These are phyloP conservation scores for Pestalotiopsis fici DNA, from an alignment of 2,329 filamentous ascomycete species.

Conservation along the genomic window DNA sequence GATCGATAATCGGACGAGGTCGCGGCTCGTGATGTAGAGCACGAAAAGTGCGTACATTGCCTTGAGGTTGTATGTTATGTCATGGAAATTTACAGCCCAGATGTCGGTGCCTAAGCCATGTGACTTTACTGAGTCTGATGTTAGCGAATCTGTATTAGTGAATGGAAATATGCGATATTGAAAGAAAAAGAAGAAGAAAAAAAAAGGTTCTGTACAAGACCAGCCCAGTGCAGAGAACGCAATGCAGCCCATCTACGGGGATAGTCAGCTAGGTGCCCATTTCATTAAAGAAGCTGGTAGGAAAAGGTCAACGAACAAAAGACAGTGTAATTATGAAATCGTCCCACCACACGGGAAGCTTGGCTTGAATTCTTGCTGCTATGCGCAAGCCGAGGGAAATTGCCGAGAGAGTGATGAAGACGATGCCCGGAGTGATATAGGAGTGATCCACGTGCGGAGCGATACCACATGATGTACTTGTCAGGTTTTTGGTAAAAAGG, in stretches of 20 bases:
- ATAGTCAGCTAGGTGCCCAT: neutral
- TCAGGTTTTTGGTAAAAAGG: conserved; percentile 9
- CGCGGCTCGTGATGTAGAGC: conserved; percentile 15
- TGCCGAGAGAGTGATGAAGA: neutral
- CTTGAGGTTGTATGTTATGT: conserved; percentile 41
- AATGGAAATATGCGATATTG: no score
- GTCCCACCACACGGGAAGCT: conserved; percentile 19
- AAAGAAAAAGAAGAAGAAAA: no score
- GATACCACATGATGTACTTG: conserved; percentile 5
- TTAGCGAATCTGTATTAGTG: neutral
- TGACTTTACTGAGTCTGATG: neutral
- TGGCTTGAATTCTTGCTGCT: conserved; percentile 6
- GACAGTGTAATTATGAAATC: conserved; percentile 30
- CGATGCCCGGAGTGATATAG: neutral
- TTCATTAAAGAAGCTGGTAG: neutral
- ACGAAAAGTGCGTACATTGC: conserved; percentile 40
- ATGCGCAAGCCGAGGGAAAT: conserved; percentile 5
- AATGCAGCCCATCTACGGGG: neutral
- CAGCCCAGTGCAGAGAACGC: neutral
- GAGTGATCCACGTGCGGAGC: conserved; percentile 1
- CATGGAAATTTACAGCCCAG: conserved; percentile 41
- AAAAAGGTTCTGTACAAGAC: neutral
- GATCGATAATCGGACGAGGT: conserved; percentile 38
- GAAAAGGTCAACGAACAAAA: conserved; percentile 32
- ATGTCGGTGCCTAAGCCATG: conserved; percentile 52